Evolutionary conservation across 1,139 yeast genomes (phyloP).

Genomic region (Blastobotrys capitulatus): DNA sequence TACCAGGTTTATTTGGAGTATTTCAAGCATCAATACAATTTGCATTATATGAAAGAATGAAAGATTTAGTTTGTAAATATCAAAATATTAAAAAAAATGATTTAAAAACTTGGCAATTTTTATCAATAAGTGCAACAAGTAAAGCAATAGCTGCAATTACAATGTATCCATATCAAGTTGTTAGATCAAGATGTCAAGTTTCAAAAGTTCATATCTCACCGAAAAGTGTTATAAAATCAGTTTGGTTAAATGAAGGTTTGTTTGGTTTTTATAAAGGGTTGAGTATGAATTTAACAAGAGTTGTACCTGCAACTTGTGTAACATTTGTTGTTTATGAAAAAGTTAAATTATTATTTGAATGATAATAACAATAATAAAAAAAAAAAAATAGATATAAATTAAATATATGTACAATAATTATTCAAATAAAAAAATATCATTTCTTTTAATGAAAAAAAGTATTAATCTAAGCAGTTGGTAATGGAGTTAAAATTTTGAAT

Average conservation of each 20-base stretch:
- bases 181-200: constrained; percentile 72
- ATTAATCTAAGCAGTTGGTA: constrained; percentile 60
- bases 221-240: constrained; percentile 25
- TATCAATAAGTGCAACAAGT: constrained; percentile 60
- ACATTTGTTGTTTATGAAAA: constrained; percentile 88
- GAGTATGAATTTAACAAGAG: constrained; percentile 72
- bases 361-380: background rate
- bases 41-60: constrained; percentile 74
- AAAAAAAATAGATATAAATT: background rate
- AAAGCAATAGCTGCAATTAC: constrained; percentile 63
- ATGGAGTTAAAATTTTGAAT: constrained; percentile 62
- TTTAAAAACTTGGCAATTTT: constrained; percentile 32
- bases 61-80: constrained; percentile 25
- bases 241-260: constrained; percentile 45
- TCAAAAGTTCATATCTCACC: constrained; percentile 21
- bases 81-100: background rate
- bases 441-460: background rate
- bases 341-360: constrained; percentile 26
- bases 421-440: background rate
- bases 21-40: constrained; percentile 87
- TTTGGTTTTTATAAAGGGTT: constrained; percentile 77
- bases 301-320: constrained; percentile 76
- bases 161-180: constrained; percentile 81
- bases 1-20: constrained; percentile 79
- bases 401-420: constrained; percentile 10